Percentiles rank a stretch among this genome's conserved stretches.
These are phyloP conservation scores for Monilinia fructicola DNA, from an alignment of 2,329 filamentous ascomycete genomes.

Conservation along the genomic window DNA sequence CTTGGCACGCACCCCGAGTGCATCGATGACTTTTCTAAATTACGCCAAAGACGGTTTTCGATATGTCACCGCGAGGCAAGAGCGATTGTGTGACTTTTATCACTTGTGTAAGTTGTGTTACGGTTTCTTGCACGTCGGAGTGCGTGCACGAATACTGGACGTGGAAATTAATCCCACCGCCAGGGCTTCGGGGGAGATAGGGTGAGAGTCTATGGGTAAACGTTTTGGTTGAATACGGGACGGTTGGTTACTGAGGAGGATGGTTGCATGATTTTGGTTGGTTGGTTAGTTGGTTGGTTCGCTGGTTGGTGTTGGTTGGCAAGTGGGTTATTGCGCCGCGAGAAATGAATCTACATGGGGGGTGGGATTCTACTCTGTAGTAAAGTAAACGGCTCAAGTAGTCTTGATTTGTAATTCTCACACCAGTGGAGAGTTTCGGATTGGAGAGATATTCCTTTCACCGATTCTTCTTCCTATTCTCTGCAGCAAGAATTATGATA, in stretches of 20 bases:
- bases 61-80: neutral
- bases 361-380: neutral
- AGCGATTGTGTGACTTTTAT: no score
- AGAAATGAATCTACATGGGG: neutral
- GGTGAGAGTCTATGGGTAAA: neutral
- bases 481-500: no score
- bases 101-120: neutral
- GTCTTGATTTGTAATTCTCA: no score
- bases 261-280: neutral
- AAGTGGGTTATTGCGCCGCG: no score
- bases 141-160: no score
- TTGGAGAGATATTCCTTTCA: no score
- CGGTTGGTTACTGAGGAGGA: neutral
- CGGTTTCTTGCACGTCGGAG: neutral
- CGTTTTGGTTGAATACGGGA: neutral
- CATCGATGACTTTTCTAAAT: neutral
- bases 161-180: neutral
- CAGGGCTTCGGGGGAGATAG: neutral
- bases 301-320: neutral
- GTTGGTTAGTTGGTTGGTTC: slow-evolving; percentile 3
- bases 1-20: neutral
- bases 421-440: no score
- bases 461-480: no score
- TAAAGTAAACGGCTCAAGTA: neutral
- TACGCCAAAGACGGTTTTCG: neutral